phyloP scores from a whole-genome alignment of 1,284 basidiomycete species.

The Athelia psychrophila region DNA sequence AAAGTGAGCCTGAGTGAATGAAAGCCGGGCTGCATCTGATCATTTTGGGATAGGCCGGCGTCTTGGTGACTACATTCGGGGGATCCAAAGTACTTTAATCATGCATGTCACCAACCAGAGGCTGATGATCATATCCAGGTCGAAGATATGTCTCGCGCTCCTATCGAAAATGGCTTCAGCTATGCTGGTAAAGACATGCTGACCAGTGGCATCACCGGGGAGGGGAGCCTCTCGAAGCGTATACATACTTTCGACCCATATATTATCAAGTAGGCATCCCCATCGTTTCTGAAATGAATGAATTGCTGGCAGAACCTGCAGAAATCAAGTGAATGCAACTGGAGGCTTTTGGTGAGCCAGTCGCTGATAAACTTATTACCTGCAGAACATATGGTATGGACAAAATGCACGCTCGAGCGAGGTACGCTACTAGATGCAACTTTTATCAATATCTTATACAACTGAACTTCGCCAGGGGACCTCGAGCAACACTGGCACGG shows the following conservation, averaged over 20 bases:
- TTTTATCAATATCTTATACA: slow-evolving; percentile 8
- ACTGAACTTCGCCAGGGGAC: slow-evolving; percentile 58
- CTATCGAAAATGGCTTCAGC: slow-evolving; percentile 95
- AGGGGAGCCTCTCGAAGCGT: slow-evolving; percentile 95
- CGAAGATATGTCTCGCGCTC: slow-evolving; percentile 96
- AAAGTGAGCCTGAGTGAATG: slow-evolving; percentile 52
- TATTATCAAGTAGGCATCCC: slow-evolving; percentile 81
- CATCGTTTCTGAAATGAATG: slow-evolving; percentile 9
- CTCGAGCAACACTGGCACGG: slow-evolving; percentile 93
- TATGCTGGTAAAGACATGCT: slow-evolving; percentile 99
- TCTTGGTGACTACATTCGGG: slow-evolving; percentile 90
- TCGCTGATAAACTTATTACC: slow-evolving; percentile 9
- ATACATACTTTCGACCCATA: slow-evolving; percentile 98
- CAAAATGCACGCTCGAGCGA: slow-evolving; percentile 99
- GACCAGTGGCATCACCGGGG: slow-evolving; percentile 95
- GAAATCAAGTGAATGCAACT: slow-evolving; percentile 70
- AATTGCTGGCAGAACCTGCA: slow-evolving; percentile 23
- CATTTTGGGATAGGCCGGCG: slow-evolving; percentile 65
- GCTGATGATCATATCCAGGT: slow-evolving; percentile 47
- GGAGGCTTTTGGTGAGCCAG: slow-evolving; percentile 6
- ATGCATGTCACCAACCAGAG: slow-evolving; percentile 2
- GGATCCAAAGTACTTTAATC: slow-evolving; percentile 76
- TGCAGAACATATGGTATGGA: slow-evolving; percentile 97
- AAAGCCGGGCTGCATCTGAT: slow-evolving; percentile 6
- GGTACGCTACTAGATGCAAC: slow-evolving; percentile 41